These are phyloP conservation scores for Stromatinia cepivora DNA, from an alignment of 2,329 filamentous ascomycete species.

Conservation along the genomic window DNA sequence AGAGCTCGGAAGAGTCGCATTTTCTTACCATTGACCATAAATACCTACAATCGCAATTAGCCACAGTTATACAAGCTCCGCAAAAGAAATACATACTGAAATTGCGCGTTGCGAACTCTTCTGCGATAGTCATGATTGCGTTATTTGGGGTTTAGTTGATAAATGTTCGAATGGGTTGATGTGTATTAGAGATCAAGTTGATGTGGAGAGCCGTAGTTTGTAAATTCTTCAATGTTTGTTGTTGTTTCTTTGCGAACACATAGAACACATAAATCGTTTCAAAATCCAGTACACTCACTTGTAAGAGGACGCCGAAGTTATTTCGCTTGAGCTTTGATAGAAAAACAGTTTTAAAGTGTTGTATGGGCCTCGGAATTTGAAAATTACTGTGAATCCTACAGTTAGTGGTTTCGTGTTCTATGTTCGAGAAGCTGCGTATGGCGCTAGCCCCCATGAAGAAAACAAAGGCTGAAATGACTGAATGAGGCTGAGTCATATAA, in stretches of 20 bases:
- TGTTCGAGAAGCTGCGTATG: slow-evolving; percentile 22
- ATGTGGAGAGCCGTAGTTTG: background rate
- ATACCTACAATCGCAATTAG: slow-evolving; percentile 54
- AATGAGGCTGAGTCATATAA: slow-evolving; percentile 14
- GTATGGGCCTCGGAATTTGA: slow-evolving; percentile 14
- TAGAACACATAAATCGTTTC: slow-evolving; percentile 24
- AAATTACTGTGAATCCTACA: slow-evolving; percentile 14
- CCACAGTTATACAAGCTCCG: slow-evolving; percentile 1
- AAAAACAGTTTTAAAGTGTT: slow-evolving; percentile 1
- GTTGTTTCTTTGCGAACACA: slow-evolving; percentile 21
- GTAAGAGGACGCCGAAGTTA: slow-evolving; percentile 6
- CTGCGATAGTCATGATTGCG: slow-evolving; percentile 66
- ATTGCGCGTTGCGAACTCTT: slow-evolving; percentile 71
- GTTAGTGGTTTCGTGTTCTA: slow-evolving; percentile 9
- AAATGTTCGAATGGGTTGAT: slow-evolving; percentile 9
- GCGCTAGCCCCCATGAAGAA: slow-evolving; percentile 18
- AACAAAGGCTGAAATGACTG: slow-evolving; percentile 17
- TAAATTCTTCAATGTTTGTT: slow-evolving; percentile 11
- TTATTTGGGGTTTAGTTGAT: slow-evolving; percentile 19
- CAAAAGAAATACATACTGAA: slow-evolving; percentile 60
- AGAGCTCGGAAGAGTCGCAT: slow-evolving; percentile 21
- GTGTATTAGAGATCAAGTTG: background rate
- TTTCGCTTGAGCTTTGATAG: slow-evolving; percentile 18
- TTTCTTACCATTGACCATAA: slow-evolving; percentile 71
- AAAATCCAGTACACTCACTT: background rate